Base-by-base conservation (phyloP, 768 basidiomycete species). In the Hericium erinaceus region DNA sequence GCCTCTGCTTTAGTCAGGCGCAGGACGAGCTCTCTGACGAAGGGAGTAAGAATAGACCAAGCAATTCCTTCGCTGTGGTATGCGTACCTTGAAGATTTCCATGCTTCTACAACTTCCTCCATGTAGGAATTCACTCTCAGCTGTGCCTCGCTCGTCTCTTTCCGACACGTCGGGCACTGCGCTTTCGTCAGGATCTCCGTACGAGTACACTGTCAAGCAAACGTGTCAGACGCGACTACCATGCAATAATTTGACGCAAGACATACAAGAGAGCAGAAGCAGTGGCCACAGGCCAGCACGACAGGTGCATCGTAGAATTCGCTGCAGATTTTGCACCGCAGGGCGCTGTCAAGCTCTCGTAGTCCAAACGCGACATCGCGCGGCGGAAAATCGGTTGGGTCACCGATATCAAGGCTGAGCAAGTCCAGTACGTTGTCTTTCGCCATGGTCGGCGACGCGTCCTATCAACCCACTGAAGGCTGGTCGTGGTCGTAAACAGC, bases 301-400 rank as follows among this genome's bases (percentile, higher is more conserved):
- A 77, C 74, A 3, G 75, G 75, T 6, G 64, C 73, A 1, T 60
- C 62, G 54, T 70, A 72, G 16, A 71, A 64, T 39, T 74, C 73
- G 60, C 74, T 72, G 60, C 75, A 77, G 41, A 77, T 75, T 38
- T 71, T 69, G 58, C 75, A 77, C 40, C 71, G 65, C 24, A 74
- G 57, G 5, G 69, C 65, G 44, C 63, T 60, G 61, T 76, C 75
- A 37, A 75, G 65, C 12, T 65, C 66, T 18, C 61, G 57, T 6
- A 75, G 65, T 13, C 69, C 66, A 8, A 65, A 63, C 16, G 69
- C 65, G 9, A 39, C 58, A 4, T 58, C 40, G 9, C 52, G 15
- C 10, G 52, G 53, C 0, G 72, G 70, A 48, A 74, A 74, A 48
- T 73, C 73, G n/a, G 72, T 67, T 0, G 73, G 71, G 28, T 73